Evolutionary conservation across 2,329 filamentous ascomycete species (phyloP), one percentile per base, ranked within the genome.

Genomic region (Herpotrichia juniperi): DNA sequence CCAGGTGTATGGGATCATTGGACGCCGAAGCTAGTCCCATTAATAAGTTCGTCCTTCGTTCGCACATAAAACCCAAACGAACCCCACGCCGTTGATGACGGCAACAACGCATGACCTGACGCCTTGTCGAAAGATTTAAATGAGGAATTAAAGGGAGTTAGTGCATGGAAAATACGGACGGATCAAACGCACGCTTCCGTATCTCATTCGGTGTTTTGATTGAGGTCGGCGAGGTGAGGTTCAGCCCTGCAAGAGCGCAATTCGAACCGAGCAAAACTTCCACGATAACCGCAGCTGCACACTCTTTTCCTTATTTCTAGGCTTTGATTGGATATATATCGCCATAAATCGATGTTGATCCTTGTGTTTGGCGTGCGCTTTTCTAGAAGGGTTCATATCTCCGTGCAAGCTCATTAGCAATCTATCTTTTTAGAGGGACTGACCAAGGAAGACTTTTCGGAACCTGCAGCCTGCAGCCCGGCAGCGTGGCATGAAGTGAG

Each of bases 181-280:
- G 34, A 37, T 37, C 19, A 37, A 37, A 37, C 16, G 5, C 16
- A 17, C 5, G n/a, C 34, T 37, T 4, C 34, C n/a, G 26, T 11
- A 44, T 44, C n/a, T 44, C 26, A 44, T 44, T 44, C 42, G 42
- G 21, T 30, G 42, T 31, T 31, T 5, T 17, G 25, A 6, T 26
- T 32, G 24, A 44, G 42, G 42, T 44, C 42, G 42, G 42, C 42
- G 42, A 44, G 24, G 24, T 44, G 42, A 42, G 7, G 21, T 42
- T 42, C 21, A 42, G 22, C 39, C 12, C 26, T 17, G 16, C 39
- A 42, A 19, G 39, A 28, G 11, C 39, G 26, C 31, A 10, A 34
- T 34, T 12, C 17, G 34, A 37, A 17, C 34, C 34, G 16, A 37
- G 34, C 26, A 30, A 30, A 30, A 30, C 26, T 30, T 30, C 7